Evolutionary conservation across 1,139 yeast genomes (phyloP).

Genomic region (Yamadazyma buinensis): DNA sequence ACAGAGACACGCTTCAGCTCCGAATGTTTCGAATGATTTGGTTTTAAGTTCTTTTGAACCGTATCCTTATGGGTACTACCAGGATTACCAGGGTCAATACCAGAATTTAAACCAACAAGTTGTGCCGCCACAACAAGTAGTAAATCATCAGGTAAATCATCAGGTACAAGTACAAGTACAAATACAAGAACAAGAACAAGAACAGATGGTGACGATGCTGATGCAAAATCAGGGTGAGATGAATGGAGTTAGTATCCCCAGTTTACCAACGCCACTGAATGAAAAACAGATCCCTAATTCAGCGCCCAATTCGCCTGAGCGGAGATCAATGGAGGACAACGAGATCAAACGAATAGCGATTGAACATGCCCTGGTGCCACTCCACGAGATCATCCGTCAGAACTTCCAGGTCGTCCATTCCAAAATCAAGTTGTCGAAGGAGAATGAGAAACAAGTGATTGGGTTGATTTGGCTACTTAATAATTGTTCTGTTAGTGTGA

Average conservation of each 20-base stretch:
- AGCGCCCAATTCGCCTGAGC: constrained; percentile 7
- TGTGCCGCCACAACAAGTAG: background rate
- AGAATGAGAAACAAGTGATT: constrained; percentile 70
- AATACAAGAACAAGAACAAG: background rate
- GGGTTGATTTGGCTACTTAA: constrained; percentile 79
- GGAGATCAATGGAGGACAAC: constrained; percentile 12
- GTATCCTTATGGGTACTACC: too few relatives aligned
- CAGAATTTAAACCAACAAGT: too few relatives aligned
- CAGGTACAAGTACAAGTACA: background rate
- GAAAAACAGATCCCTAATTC: background rate
- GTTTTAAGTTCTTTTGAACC: background rate
- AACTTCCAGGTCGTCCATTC: background rate
- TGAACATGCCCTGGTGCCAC: constrained; percentile 37
- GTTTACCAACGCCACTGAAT: background rate
- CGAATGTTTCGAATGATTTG: background rate
- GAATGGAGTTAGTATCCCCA: background rate
- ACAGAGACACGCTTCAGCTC: constrained; percentile 4
- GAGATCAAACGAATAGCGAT: constrained; percentile 51
- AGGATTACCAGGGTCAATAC: too few relatives aligned
- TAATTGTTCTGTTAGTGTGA: constrained; percentile 60
- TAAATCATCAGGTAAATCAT: background rate
- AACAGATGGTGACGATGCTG: background rate
- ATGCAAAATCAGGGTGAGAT: too few relatives aligned
- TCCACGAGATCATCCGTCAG: constrained; percentile 49
- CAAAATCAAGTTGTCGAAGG: constrained; percentile 39